Percentiles rank a stretch among this genome's conserved stretches.
Conservation (phyloP, 2,329 filamentous ascomycete species). For the Juglanconis sp. region DNA sequence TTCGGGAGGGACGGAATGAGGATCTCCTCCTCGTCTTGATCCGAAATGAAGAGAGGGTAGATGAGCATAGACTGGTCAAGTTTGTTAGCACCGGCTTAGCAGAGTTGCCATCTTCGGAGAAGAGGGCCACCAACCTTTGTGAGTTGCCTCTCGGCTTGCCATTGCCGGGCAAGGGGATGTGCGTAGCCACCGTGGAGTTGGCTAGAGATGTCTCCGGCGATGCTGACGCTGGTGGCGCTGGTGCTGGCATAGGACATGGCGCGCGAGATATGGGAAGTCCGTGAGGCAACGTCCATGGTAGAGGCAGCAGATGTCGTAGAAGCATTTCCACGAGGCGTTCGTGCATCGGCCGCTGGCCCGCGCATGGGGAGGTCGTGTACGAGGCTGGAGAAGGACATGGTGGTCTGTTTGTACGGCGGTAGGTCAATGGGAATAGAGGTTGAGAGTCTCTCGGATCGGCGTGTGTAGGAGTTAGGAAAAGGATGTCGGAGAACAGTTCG, state of each 20-base stretch:
- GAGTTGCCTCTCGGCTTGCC: constrained; percentile 81
- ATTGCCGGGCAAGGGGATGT: constrained; percentile 73
- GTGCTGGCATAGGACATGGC: constrained; percentile 67
- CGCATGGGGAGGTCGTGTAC: constrained; percentile 63
- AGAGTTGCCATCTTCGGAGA: background rate
- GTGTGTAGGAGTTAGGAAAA: background rate
- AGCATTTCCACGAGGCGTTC: constrained; percentile 41
- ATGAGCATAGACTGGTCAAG: constrained; percentile 85
- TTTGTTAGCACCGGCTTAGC: background rate
- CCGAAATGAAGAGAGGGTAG: constrained; percentile 94
- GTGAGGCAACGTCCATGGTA: constrained; percentile 56
- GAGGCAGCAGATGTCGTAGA: constrained; percentile 41
- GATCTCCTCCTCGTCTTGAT: constrained; percentile 88
- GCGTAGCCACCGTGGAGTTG: constrained; percentile 81
- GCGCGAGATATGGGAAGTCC: constrained; percentile 58
- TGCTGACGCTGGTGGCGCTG: constrained; percentile 65
- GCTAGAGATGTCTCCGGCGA: constrained; percentile 72
- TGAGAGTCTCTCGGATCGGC: background rate
- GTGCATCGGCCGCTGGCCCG: constrained; percentile 40
- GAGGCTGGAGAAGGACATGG: constrained; percentile 66
- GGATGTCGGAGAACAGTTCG: background rate
- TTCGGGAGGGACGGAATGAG: constrained; percentile 87
- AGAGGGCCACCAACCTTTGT: constrained; percentile 62
- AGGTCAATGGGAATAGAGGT: background rate
- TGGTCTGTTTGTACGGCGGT: constrained; percentile 11